Percentiles rank a stretch among this genome's conserved stretches.
phyloP scores from a whole-genome alignment of 2,329 filamentous ascomycete genomes.

The Fusarium nematophilum region DNA sequence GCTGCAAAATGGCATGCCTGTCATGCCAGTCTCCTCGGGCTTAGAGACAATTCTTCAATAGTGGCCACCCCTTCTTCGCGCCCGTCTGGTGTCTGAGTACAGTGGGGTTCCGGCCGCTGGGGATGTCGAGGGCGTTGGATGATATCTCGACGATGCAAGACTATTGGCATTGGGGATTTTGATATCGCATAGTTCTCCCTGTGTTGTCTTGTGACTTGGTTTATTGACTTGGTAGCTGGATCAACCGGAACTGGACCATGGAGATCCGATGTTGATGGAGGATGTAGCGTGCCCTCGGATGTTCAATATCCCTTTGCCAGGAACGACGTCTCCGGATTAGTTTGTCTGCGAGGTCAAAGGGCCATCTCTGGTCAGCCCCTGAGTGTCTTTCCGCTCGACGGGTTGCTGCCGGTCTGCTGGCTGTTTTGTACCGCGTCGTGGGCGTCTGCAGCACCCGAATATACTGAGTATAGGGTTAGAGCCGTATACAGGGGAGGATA shows the following conservation, averaged over 20 bases:
- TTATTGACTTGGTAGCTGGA: neutral
- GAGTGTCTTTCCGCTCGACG: neutral
- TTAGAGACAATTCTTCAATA: conserved; percentile 13
- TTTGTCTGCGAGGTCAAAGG: neutral
- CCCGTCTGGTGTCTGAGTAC: conserved; percentile 25
- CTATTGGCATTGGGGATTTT: conserved; percentile 27
- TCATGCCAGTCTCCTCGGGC: conserved; percentile 24
- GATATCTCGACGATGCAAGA: conserved; percentile 13
- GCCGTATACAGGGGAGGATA: neutral
- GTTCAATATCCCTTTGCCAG: neutral
- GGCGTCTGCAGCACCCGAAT: conserved; percentile 21
- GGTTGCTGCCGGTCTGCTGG: neutral
- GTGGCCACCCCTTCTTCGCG: conserved; percentile 5
- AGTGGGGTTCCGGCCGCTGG: conserved; percentile 18
- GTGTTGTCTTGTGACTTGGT: neutral
- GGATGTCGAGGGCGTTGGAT: conserved; percentile 1
- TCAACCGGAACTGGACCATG: neutral
- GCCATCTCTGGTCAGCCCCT: neutral
- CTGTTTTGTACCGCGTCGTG: neutral
- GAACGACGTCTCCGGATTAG: neutral
- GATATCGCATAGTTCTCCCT: conserved; percentile 30
- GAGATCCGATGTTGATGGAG: neutral
- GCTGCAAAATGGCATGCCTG: conserved; percentile 17
- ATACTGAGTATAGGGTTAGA: conserved; percentile 9
- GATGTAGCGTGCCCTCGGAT: neutral